Evolutionary conservation across 2,329 filamentous ascomycete species (phyloP).

Genomic region (Colletotrichum tropicale): DNA sequence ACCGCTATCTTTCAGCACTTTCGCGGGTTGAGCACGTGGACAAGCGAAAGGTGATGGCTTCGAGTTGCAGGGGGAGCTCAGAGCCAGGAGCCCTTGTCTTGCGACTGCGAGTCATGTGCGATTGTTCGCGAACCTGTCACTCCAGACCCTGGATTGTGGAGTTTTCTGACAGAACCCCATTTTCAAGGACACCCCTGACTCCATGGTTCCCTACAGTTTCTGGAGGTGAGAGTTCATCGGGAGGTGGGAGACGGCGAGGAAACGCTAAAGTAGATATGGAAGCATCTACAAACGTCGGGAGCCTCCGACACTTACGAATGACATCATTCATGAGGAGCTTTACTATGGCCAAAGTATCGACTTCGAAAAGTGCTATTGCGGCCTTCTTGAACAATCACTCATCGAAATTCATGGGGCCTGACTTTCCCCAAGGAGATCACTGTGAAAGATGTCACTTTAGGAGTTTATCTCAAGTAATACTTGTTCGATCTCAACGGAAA

Average conservation of each 20-base stretch:
- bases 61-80: background rate
- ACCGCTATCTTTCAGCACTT: background rate
- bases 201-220: background rate
- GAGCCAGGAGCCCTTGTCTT: background rate
- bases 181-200: background rate
- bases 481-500: rapidly evolving
- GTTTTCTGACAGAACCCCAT: background rate
- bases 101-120: background rate
- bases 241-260: background rate
- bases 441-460: rapidly evolving
- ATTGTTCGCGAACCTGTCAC: background rate
- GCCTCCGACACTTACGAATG: background rate
- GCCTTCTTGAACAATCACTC: rapidly evolving
- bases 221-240: background rate
- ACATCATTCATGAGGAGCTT: background rate
- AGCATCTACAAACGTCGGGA: background rate
- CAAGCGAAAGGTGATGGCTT: background rate
- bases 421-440: rapidly evolving
- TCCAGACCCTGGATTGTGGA: background rate
- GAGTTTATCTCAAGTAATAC: background rate
- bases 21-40: background rate
- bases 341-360: rapidly evolving
- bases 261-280: background rate
- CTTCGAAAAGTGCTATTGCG: background rate
- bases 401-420: rapidly evolving